phyloP scores from a whole-genome alignment of 805 yeast species.

The Metschnikowia colocasiae region DNA sequence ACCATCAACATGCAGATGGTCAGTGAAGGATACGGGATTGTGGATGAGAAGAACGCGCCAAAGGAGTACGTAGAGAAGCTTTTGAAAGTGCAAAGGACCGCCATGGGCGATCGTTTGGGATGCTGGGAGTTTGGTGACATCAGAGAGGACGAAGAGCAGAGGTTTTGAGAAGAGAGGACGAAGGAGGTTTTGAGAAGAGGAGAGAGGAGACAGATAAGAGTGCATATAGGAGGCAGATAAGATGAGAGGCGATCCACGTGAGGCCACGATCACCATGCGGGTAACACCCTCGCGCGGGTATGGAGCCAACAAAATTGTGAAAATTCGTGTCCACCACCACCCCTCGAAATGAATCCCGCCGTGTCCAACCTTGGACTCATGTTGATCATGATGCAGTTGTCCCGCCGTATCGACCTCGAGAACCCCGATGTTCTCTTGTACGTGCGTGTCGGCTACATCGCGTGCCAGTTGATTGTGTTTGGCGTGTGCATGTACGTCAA shows the following conservation, averaged over 20 bases:
- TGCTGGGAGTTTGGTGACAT: conserved; percentile 79
- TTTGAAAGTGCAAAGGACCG: conserved; percentile 42
- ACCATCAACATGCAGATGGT: conserved; percentile 61
- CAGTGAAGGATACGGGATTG: conserved; percentile 57
- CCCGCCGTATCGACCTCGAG: conserved; percentile 85
- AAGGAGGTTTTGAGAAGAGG: neutral
- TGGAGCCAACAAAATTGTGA: neutral
- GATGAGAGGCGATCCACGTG: neutral
- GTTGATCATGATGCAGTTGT: conserved; percentile 95
- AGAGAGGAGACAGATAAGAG: neutral
- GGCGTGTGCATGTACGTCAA: conserved; percentile 65
- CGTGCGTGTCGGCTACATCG: conserved; percentile 68
- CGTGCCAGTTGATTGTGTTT: conserved; percentile 64
- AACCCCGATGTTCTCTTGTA: conserved; percentile 68
- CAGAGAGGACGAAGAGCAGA: conserved; percentile 48
- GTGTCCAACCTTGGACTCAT: conserved; percentile 80
- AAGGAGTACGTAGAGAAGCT: conserved; percentile 36
- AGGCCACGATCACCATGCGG: conserved; percentile 5
- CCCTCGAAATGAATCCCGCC: conserved; percentile 72
- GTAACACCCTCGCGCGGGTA: conserved; percentile 7
- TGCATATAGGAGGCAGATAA: neutral
- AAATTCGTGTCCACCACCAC: neutral
- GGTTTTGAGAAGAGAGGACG: neutral
- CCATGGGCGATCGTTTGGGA: conserved; percentile 51
- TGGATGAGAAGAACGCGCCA: conserved; percentile 31